Evolutionary conservation across 176 grass and related monocot genomes (phyloP).

Genomic region (Calamus simplicifolius): DNA sequence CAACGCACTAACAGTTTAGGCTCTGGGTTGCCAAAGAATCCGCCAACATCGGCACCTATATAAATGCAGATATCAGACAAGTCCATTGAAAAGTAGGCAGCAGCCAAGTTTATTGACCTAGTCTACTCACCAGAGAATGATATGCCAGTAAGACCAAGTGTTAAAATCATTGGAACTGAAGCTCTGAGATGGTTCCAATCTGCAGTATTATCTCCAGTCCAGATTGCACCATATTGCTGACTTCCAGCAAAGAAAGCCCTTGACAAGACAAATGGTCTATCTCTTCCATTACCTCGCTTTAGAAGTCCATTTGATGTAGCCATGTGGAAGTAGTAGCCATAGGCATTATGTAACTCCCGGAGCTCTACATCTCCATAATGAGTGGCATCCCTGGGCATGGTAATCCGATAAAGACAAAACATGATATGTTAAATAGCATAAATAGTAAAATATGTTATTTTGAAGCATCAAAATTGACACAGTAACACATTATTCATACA

Average conservation of each 20-base stretch:
- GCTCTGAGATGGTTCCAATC: constrained; percentile 94
- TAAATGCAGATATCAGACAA: constrained; percentile 24
- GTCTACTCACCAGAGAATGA: constrained; percentile 70
- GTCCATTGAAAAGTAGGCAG: background rate
- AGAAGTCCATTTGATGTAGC: constrained; percentile 79
- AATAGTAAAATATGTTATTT: too few relatives aligned
- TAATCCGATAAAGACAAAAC: constrained; percentile 36
- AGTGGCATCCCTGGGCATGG: constrained; percentile 90
- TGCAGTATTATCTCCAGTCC: constrained; percentile 90
- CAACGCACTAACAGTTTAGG: constrained; percentile 79
- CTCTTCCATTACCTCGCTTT: constrained; percentile 73
- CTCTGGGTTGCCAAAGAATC: constrained; percentile 93
- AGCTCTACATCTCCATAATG: constrained; percentile 82
- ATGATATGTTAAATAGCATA: background rate
- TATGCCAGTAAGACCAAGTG: constrained; percentile 89
- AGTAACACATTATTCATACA: too few relatives aligned
- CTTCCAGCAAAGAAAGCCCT: constrained; percentile 92
- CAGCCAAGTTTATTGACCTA: constrained; percentile 7
- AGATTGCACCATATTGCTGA: constrained; percentile 80
- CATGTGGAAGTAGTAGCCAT: constrained; percentile 99
- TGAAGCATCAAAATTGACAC: too few relatives aligned
- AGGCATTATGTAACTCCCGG: constrained; percentile 92
- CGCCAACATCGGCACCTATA: constrained; percentile 90
- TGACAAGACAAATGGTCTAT: constrained; percentile 94
- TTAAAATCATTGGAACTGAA: constrained; percentile 92